Percentiles rank a stretch among this genome's conserved stretches.
Conservation (phyloP, 2,329 filamentous ascomycete species). For the Colletotrichum lupini region DNA sequence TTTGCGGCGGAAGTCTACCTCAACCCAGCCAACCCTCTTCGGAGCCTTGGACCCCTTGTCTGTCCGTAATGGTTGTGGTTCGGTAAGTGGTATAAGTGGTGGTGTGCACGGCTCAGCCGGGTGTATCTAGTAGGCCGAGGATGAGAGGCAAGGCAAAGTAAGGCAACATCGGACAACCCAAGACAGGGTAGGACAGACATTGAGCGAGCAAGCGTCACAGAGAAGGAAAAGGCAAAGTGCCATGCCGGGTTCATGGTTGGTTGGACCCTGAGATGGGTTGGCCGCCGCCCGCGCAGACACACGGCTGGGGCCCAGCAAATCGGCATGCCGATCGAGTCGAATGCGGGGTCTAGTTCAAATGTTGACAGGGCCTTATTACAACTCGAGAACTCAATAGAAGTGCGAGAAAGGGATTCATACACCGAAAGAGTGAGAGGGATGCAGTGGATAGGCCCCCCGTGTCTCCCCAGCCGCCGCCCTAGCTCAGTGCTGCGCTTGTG, state of each 20-base stretch:
- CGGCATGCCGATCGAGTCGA: slow-evolving; percentile 25
- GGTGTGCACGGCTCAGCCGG: slow-evolving; percentile 23
- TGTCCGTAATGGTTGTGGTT: slow-evolving; percentile 13
- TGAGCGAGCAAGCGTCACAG: background rate
- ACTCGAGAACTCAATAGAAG: slow-evolving; percentile 10
- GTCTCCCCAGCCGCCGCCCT: background rate
- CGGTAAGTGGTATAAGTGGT: slow-evolving; percentile 7
- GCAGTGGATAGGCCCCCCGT: background rate
- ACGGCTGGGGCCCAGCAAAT: slow-evolving; percentile 16
- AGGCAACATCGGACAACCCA: background rate
- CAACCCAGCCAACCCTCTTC: slow-evolving; percentile 1
- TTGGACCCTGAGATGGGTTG: slow-evolving; percentile 28
- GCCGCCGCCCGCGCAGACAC: slow-evolving; percentile 13
- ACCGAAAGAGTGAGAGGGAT: background rate
- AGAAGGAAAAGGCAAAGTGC: background rate
- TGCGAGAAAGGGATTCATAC: background rate
- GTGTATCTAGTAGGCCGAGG: slow-evolving; percentile 9
- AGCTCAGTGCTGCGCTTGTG: background rate
- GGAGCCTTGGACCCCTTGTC: slow-evolving; percentile 34
- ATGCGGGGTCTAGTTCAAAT: slow-evolving; percentile 29
- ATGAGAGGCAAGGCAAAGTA: background rate
- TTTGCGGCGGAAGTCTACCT: background rate
- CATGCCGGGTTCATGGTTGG: slow-evolving; percentile 31
- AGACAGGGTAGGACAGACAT: background rate
- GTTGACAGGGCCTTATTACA: slow-evolving; percentile 34